Evolutionary conservation across 1,284 basidiomycete species (phyloP).

Genomic region (Porodaedalea pini): DNA sequence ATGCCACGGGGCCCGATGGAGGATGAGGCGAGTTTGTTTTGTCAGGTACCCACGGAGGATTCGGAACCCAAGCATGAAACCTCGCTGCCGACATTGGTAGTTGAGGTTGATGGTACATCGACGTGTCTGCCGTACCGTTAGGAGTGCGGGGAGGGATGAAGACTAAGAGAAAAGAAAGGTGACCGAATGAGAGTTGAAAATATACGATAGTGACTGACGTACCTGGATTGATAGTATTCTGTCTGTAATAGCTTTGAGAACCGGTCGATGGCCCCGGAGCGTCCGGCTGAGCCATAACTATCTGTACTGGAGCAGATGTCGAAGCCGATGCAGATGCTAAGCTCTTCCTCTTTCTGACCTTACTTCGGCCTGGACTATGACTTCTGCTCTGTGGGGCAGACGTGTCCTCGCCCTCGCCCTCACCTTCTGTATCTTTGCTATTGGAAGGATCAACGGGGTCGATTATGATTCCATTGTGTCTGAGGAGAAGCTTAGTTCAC

Average conservation of each 20-base stretch:
- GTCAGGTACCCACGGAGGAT: constrained; percentile 25
- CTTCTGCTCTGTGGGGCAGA: constrained; percentile 24
- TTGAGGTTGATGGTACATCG: constrained; percentile 34
- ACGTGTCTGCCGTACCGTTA: constrained; percentile 32
- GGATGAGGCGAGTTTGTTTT: background rate
- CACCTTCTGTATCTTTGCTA: constrained; percentile 29
- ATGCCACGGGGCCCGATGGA: background rate
- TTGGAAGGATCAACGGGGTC: constrained; percentile 41
- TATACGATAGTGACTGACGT: constrained; percentile 19
- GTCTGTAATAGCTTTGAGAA: constrained; percentile 58
- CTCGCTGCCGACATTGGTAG: constrained; percentile 53
- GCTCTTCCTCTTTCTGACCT: background rate
- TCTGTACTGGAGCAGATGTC: constrained; percentile 37
- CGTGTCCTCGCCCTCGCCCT: constrained; percentile 33
- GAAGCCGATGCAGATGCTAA: background rate
- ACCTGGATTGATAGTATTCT: constrained; percentile 48
- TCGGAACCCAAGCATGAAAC: constrained; percentile 41
- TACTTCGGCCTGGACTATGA: constrained; percentile 2
- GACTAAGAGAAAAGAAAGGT: constrained; percentile 17
- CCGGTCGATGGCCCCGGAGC: constrained; percentile 33
- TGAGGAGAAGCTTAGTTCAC: constrained; percentile 27
- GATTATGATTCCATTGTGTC: constrained; percentile 66
- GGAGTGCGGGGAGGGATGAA: constrained; percentile 28
- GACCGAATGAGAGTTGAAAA: constrained; percentile 21
- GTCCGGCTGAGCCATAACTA: constrained; percentile 31